Conservation (phyloP, 2,329 filamentous ascomycete species). For the Arachnopeziza araneosa region DNA sequence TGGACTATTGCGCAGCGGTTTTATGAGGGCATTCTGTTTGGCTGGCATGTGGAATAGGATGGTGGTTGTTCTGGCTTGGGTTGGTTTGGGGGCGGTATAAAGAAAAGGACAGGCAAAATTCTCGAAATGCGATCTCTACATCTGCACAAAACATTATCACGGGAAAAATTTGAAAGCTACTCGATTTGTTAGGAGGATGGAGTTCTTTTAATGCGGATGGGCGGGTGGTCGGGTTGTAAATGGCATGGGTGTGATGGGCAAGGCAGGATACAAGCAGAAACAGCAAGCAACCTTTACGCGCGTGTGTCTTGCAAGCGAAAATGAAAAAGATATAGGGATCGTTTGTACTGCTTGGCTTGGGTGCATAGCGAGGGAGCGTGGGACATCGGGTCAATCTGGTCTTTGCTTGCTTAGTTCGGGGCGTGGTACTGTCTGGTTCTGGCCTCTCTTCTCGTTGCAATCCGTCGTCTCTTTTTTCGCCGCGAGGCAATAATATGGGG, state of each 20-base stretch:
- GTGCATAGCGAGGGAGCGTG: background rate
- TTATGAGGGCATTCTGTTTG: constrained; percentile 23
- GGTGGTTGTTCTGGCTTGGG: constrained; percentile 13
- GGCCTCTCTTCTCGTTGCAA: background rate
- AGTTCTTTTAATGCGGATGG: constrained; percentile 33
- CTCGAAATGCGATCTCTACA: constrained; percentile 3
- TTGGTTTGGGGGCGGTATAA: constrained; percentile 23
- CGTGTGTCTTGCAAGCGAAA: background rate
- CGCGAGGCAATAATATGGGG: background rate
- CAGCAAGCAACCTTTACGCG: background rate
- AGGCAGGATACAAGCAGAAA: background rate
- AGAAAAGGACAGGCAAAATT: constrained; percentile 26
- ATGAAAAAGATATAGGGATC: background rate
- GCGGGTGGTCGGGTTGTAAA: background rate
- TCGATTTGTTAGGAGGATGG: constrained; percentile 27
- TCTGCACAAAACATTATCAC: background rate
- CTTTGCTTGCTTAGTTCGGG: background rate
- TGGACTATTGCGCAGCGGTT: constrained; percentile 24
- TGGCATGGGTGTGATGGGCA: background rate
- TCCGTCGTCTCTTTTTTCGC: background rate
- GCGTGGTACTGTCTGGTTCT: background rate
- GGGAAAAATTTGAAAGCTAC: constrained; percentile 20
- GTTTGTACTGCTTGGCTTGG: background rate
- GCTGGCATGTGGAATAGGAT: constrained; percentile 13
- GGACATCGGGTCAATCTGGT: background rate